Conservation (phyloP, 306 rosid species). For the Cyclanthera cordifolia region DNA sequence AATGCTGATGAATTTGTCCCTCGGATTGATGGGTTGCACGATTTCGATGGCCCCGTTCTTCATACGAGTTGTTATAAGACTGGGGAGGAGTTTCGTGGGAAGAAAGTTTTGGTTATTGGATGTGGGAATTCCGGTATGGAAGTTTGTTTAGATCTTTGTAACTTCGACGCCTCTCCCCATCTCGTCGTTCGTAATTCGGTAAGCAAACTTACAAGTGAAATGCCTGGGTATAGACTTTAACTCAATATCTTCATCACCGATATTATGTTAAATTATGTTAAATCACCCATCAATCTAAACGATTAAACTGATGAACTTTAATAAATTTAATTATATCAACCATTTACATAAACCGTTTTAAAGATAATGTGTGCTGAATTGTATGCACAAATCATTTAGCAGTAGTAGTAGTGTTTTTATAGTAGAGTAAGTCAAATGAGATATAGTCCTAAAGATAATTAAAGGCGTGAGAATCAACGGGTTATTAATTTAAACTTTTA, state of each 20-base stretch:
- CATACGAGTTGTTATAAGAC: constrained; percentile 69
- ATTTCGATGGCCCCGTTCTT: constrained; percentile 43
- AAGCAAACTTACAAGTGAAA: constrained; percentile 19
- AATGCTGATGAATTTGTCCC: constrained; percentile 63
- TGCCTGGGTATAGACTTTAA: too few species aligned
- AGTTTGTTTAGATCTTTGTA: constrained; percentile 76
- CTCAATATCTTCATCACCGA: too few species aligned
- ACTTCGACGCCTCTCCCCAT: constrained; percentile 64
- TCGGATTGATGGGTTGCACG: constrained; percentile 45
- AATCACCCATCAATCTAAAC: too few species aligned
- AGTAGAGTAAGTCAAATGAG: too few species aligned
- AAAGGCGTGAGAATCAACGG: too few species aligned
- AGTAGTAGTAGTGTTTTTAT: not conserved
- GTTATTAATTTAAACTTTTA: too few species aligned
- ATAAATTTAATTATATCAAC: too few species aligned
- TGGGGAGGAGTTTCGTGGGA: constrained; percentile 52
- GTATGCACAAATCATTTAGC: not conserved
- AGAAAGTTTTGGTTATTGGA: constrained; percentile 78
- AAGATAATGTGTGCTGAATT: too few species aligned
- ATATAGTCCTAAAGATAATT: too few species aligned
- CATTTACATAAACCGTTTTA: too few species aligned
- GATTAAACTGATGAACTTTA: too few species aligned
- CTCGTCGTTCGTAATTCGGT: constrained; percentile 76
- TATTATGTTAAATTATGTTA: too few species aligned
- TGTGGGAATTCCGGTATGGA: constrained; percentile 99